Conservation (phyloP, 1,284 basidiomycete species). For the Malassezia nana region DNA sequence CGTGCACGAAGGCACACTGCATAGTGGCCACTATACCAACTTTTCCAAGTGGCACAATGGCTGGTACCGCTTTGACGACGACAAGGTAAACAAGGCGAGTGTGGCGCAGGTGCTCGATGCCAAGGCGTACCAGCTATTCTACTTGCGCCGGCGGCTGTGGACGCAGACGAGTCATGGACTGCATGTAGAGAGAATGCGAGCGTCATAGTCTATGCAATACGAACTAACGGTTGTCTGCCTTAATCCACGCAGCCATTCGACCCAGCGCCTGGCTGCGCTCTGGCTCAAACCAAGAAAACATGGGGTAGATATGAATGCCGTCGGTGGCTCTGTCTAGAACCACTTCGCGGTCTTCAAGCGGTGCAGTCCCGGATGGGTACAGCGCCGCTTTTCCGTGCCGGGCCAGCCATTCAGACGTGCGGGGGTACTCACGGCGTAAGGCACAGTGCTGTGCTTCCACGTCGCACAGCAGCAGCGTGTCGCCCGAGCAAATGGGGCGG, state of each 20-base stretch:
- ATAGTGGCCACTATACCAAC: conserved; percentile 88
- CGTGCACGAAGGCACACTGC: conserved; percentile 78
- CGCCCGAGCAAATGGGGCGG: conserved; percentile 26
- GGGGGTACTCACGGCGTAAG: conserved; percentile 25
- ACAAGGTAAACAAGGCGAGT: conserved; percentile 55
- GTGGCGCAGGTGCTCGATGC: conserved; percentile 25
- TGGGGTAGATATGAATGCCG: conserved; percentile 36
- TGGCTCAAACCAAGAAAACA: conserved; percentile 43
- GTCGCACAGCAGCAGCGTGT: conserved; percentile 10
- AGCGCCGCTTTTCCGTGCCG: not conserved
- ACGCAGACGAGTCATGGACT: conserved; percentile 24
- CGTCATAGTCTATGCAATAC: not conserved
- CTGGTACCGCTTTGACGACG: conserved; percentile 91
- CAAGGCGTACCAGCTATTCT: conserved; percentile 42
- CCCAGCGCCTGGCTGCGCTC: conserved; percentile 29
- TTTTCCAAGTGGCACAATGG: conserved; percentile 66
- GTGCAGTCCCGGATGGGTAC: not conserved
- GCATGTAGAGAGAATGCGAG: not conserved
- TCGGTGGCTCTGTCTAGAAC: conserved; percentile 37
- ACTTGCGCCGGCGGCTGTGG: conserved; percentile 28
- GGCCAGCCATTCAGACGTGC: conserved; percentile 10
- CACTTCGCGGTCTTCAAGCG: conserved; percentile 27
- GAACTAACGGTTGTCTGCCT: not conserved
- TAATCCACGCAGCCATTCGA: conserved; percentile 36
- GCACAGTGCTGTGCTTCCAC: conserved; percentile 24